Base-by-base conservation (phyloP, 2,329 filamentous ascomycete genomes). In the Macroventuria anomochaeta region DNA sequence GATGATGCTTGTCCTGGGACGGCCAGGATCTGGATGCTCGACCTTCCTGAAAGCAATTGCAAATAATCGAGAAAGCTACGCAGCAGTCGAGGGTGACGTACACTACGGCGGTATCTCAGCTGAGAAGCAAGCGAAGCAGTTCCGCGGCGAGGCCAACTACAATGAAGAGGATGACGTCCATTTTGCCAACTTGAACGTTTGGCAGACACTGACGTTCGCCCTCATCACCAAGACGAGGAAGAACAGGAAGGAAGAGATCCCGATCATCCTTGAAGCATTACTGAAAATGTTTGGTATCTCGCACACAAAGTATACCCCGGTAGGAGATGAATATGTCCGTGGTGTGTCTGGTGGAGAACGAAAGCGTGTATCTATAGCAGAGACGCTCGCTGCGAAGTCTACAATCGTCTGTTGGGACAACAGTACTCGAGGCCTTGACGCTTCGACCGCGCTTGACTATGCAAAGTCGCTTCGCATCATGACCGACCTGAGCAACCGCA, bases 261-360 rank as follows among this genome's bases (percentile, higher is more conserved):
- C 86, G 0, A 75, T 89, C 50, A 87, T 93, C 48, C 84, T 89
- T 15, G 82, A 86, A 46, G 86, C 88, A 0, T 76, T 93, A 38
- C 75, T 92, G 69, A 88, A 86, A 65, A 91, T 93, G 79, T 93
- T 93, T 62, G 88, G 88, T 8, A 92, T 93, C 50, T 81, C 80
- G 11, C 90, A 93, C 66, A 92, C 89, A 0, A 85, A 83, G 64
- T 81, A 89, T 64, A 93, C 90, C 0, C 79, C 85, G 1, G 88
- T 93, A 1, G 90, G 90, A n/a, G 86, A 93, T 65, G 86, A 88
- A 57, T 85, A 80, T 64, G 82, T 87, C 6, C 84, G 88, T 39
- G 90, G 90, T 71, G 87, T 93, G 0, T 90, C 87, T 39, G 90
- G 90, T 63, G 90, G 90, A 53, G 90, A 95, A 75, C 79, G 90